Evolutionary conservation across 495 filamentous ascomycete genomes (phyloP).

Genomic region (Daldinia vernicosa): DNA sequence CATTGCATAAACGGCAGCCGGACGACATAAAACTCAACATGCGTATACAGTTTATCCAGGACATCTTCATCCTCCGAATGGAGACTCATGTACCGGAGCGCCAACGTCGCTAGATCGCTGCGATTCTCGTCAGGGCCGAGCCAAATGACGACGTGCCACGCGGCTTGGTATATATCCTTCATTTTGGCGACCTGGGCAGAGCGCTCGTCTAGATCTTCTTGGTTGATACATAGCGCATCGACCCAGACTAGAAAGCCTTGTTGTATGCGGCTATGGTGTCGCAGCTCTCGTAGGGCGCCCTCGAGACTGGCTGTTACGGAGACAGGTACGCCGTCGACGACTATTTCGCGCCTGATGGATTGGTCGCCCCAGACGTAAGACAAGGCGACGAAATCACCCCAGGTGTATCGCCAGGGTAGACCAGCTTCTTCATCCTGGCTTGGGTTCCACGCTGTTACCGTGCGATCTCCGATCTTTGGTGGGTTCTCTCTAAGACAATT

Average conservation of each 20-base stretch:
- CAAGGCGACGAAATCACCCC: conserved; percentile 27
- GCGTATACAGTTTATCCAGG: conserved; percentile 17
- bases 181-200: conserved; percentile 20
- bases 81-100: conserved; percentile 29
- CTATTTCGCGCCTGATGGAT: conserved; percentile 1
- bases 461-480: conserved; percentile 8
- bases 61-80: conserved; percentile 17
- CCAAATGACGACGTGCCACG: conserved; percentile 20
- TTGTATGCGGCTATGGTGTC: not conserved
- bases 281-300: conserved; percentile 13
- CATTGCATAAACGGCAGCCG: conserved; percentile 27
- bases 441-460: conserved; percentile 16
- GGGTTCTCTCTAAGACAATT: conserved; percentile 5
- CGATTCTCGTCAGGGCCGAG: conserved; percentile 17
- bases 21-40: conserved; percentile 21
- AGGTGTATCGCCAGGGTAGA: conserved; percentile 27
- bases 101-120: conserved; percentile 17
- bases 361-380: conserved; percentile 28
- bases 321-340: conserved; percentile 7
- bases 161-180: conserved; percentile 22
- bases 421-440: conserved; percentile 18
- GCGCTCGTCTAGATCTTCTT: conserved; percentile 19
- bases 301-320: conserved; percentile 14
- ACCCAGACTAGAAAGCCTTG: conserved; percentile 17
- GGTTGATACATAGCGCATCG: conserved; percentile 28